A percentile compares a stretch with the other conserved stretches of the same genome.
Conservation (phyloP, 2,329 filamentous ascomycete species). For the Pseudopithomyces chartarum region DNA sequence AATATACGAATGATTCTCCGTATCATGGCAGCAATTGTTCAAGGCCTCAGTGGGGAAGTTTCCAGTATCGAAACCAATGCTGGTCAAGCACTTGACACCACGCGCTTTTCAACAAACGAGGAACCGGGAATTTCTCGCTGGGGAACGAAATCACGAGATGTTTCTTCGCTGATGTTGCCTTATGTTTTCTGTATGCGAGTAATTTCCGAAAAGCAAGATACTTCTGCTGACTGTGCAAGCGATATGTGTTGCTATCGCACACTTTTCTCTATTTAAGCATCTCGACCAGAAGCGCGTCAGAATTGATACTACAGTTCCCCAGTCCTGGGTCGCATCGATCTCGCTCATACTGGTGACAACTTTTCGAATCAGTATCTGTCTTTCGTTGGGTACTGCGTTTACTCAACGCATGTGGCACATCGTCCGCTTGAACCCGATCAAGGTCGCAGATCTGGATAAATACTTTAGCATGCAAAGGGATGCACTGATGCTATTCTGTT, state of each 20-base stretch:
- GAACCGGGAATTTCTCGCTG: neutral
- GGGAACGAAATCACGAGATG: neutral
- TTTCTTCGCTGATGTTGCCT: neutral
- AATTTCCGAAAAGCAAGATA: neutral
- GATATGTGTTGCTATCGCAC: neutral
- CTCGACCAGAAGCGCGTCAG: slow-evolving; percentile 6
- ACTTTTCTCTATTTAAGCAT: slow-evolving; percentile 7
- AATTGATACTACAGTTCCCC: slow-evolving; percentile 6
- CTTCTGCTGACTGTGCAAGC: neutral
- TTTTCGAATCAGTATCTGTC: slow-evolving; percentile 4
- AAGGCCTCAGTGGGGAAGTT: too few species aligned
- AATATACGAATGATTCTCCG: too few species aligned
- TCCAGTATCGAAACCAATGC: too few species aligned
- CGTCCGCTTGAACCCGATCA: neutral
- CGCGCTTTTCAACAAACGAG: neutral
- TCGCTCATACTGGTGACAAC: slow-evolving; percentile 5
- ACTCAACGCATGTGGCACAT: slow-evolving; percentile 11
- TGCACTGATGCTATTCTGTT: neutral
- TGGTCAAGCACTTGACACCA: too few species aligned
- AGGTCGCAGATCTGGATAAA: slow-evolving; percentile 2
- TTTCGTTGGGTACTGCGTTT: slow-evolving; percentile 6
- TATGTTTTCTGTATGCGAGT: neutral
- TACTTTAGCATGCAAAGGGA: slow-evolving; percentile 2
- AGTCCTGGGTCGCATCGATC: slow-evolving; percentile 3
- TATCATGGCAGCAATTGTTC: too few species aligned